phyloP scores from a whole-genome alignment of 345 rosid genomes.

The Hibiscus mutabilis region DNA sequence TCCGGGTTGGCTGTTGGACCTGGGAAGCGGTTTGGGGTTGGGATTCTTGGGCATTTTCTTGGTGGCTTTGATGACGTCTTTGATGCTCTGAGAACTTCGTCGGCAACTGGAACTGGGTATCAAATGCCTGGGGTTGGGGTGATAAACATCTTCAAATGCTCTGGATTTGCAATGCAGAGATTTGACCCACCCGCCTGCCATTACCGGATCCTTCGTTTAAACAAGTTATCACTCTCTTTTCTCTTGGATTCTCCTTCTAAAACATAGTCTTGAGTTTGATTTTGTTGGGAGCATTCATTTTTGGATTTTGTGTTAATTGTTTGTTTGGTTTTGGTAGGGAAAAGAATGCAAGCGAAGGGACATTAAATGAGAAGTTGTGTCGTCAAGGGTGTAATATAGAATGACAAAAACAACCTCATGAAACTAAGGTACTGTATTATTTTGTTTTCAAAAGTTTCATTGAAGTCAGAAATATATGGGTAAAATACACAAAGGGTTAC shows the following conservation, averaged over 20 bases:
- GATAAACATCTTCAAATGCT: constrained; percentile 81
- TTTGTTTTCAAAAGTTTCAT: too few species aligned
- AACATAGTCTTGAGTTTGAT: not conserved
- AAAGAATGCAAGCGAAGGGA: constrained; percentile 17
- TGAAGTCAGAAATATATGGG: too few species aligned
- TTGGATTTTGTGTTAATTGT: not conserved
- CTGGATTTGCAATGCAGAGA: constrained; percentile 88
- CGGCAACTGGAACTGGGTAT: constrained; percentile 66
- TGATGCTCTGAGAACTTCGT: constrained; percentile 47
- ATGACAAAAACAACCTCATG: constrained; percentile 26
- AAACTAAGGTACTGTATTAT: too few species aligned
- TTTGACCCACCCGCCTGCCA: constrained; percentile 88
- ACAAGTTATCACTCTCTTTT: constrained; percentile 11
- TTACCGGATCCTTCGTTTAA: constrained; percentile 15
- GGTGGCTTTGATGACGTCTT: constrained; percentile 60
- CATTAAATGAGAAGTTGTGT: constrained; percentile 27
- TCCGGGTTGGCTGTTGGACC: constrained; percentile 21
- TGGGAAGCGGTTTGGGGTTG: constrained; percentile 6
- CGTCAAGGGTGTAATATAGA: not conserved
- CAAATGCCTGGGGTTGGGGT: constrained; percentile 38
- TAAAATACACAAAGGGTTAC: too few species aligned
- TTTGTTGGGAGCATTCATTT: constrained; percentile 4
- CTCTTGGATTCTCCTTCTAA: not conserved
- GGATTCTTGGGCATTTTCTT: constrained; percentile 18
- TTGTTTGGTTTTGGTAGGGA: not conserved